Conservation (phyloP, 371 early-diverging fungal genomes). For the Thermomucor indicae-seudaticae region DNA sequence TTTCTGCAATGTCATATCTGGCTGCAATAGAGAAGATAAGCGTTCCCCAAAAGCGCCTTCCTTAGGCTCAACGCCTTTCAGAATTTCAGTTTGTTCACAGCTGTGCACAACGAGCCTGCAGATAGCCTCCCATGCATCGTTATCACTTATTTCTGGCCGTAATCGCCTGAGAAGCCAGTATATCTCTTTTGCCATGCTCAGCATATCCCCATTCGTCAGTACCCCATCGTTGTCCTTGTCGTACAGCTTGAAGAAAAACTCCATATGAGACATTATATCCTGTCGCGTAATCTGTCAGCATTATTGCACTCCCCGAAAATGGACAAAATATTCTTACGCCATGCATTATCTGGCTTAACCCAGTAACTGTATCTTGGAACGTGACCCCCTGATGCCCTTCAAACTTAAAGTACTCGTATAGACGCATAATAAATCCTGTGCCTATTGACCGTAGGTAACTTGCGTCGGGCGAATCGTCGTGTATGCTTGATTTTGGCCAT, state of each 20-base stretch:
- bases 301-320: neutral
- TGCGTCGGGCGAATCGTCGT: conserved; percentile 12
- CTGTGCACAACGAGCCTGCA: conserved; percentile 57
- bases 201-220: conserved; percentile 70
- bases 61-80: conserved; percentile 11
- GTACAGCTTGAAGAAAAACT: conserved; percentile 78
- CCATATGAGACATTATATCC: conserved; percentile 77
- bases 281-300: conserved; percentile 1
- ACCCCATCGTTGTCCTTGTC: conserved; percentile 64
- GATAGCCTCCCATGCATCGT: conserved; percentile 54
- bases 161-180: conserved; percentile 55
- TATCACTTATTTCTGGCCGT: conserved; percentile 49
- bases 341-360: conserved; percentile 74
- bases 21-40: conserved; percentile 3
- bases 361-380: conserved; percentile 74
- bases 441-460: conserved; percentile 11
- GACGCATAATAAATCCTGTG: conserved; percentile 33
- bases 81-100: conserved; percentile 54
- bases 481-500: conserved; percentile 16
- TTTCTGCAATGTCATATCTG: conserved; percentile 5
- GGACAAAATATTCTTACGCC: conserved; percentile 26
- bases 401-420: conserved; percentile 52
- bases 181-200: conserved; percentile 77
- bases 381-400: conserved; percentile 55
- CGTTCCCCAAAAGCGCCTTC: conserved; percentile 6